Evolutionary conservation across 176 grass and related monocot genomes (phyloP).

Genomic region (Triticum dicoccoides): DNA sequence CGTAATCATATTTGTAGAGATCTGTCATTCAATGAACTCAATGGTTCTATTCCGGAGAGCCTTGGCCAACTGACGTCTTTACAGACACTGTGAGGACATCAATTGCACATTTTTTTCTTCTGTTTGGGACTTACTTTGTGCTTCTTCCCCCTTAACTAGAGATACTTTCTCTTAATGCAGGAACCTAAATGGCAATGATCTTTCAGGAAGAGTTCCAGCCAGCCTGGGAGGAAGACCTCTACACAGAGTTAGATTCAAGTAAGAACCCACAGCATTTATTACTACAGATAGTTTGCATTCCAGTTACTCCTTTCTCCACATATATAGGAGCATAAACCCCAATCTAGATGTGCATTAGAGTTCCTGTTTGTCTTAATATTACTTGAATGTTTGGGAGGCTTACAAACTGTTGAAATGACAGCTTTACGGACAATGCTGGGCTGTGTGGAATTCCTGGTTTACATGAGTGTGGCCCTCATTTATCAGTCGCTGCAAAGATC

Average conservation of each 20-base stretch:
- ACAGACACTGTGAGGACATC: conserved; percentile 68
- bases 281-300: not conserved
- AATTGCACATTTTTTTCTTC: conserved; percentile 21
- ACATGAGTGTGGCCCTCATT: conserved; percentile 73
- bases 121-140: conserved; percentile 6
- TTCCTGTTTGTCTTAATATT: not conserved
- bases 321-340: not conserved
- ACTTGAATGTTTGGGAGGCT: conserved; percentile 7
- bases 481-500: conserved; percentile 85
- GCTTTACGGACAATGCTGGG: conserved; percentile 85
- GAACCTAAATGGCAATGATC: conserved; percentile 89
- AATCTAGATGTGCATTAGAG: not conserved
- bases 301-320: not conserved
- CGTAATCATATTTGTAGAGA: conserved; percentile 53
- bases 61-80: conserved; percentile 66
- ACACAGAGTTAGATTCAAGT: conserved; percentile 98
- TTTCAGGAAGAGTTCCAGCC: conserved; percentile 88
- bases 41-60: conserved; percentile 91
- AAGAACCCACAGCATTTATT: conserved; percentile 4
- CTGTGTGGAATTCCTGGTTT: conserved; percentile 93
- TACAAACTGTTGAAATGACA: conserved; percentile 29
- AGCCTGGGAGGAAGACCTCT: conserved; percentile 89
- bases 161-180: conserved; percentile 42
- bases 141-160: conserved; percentile 9
- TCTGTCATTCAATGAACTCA: conserved; percentile 88